Evolutionary conservation across 2,329 filamentous ascomycete genomes (phyloP), one percentile per base, ranked within the genome.

Genomic region (Paecilomyces niveus): DNA sequence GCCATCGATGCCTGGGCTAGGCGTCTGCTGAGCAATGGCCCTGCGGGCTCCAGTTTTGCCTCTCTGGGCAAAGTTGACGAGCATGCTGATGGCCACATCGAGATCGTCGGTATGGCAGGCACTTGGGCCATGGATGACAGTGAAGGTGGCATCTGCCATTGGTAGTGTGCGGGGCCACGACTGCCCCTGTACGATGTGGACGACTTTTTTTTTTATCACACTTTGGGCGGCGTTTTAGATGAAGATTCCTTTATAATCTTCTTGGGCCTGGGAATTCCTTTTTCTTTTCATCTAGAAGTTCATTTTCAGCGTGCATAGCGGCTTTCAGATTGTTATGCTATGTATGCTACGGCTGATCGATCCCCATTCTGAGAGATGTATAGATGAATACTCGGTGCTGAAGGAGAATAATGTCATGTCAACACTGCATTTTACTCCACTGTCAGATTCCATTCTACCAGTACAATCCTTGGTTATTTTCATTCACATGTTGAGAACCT

Each of bases 61-160:
- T 67, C 79, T 13, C 65, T 85, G 58, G 81, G 79, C 51, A 83
- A 82, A 65, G 70, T 83, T 53, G 79, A 76, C 21, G 81, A 84
- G 67, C 76, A 81, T 45, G 73, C 80, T 0, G 78, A 81, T 63
- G 83, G 82, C 1, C 79, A 82, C 61, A 73, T 83, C 29, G 79
- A 84, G 67, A 78, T 85, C 59, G 83, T 86, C 57, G 92, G 92
- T 0, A 76, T 97, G 56, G 91, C 92, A 5, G 90, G 90, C 1
- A 88, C 85, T 0, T 97, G 92, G 92, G 89, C 86, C n/a, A 87
- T 94, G 69, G 90, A 95, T 67, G 90, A 96, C 59, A 86, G 86
- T 55, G 92, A 85, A 62, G 84, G 84, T 24, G 84, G 84, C 0
- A 78, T 83, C 22, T 83, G 81, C 65, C 78, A 82, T 68, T 83